Base-by-base conservation (phyloP, 1,284 basidiomycete genomes). In the Vanrija humicola region DNA sequence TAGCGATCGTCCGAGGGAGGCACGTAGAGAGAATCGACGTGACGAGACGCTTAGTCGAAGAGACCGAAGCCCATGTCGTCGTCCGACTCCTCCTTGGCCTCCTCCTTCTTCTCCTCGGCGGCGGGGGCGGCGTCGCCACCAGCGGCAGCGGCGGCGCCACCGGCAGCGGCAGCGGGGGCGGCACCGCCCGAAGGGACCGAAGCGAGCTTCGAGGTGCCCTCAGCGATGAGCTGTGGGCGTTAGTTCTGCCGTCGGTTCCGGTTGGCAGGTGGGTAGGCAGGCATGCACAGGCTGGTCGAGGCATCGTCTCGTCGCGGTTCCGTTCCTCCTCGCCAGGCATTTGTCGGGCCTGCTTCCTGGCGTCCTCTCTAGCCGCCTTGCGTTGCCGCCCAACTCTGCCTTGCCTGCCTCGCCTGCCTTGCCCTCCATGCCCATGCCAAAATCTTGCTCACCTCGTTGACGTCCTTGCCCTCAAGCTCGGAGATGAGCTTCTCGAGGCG, bases 381-480 rank as follows among this genome's bases (percentile, higher is more conserved):
- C 10, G 21, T 26, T n/a, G 5, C 38, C 25, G 38, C 34, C 9
- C 34, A 10, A 10, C 9, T 10, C 34, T 34, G 34, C 34, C 34
- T 12, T 34, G 34, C 34, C 34, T n/a, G 19, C 40, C 43, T 21
- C 6, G 9, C 29, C 6, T 34, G 6, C 29, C 29, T 8, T 34
- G 29, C 29, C 29, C 6, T 10, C 29, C 9, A 15, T 28, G 28
- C 45, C 10, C 10, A 16, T 23, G 21, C 21, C 21, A 23, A 23
- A 23, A 23, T 23, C 21, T 23, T 23, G 78, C 83, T 57, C 70
- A 89, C 89, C 68, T 84, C 79, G 79, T 88, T 84, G 79, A 96
- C 79, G 78, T 89, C 86, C 84, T 98, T 99, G 80, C 88, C 94
- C 67, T 86, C 78, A 65, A 99, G 86, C 83, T 98, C 95, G 63